Conservation (phyloP, 257 asterid genomes). For the Fraxinus pennsylvanica region DNA sequence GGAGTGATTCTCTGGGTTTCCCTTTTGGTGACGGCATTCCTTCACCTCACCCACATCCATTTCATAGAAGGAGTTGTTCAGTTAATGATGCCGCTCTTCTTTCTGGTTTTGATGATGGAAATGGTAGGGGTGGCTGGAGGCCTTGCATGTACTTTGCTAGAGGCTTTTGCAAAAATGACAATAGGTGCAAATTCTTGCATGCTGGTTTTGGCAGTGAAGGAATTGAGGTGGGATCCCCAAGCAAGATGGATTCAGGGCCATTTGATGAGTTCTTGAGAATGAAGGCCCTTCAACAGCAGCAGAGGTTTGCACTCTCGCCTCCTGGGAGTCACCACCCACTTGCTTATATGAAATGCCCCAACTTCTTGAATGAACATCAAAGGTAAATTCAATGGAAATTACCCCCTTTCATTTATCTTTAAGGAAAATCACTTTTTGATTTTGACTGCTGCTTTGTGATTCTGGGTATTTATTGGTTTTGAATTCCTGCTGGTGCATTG, state of each 20-base stretch:
- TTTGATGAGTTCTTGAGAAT: slow-evolving; percentile 72
- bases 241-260: slow-evolving; percentile 35
- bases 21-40: slow-evolving; percentile 52
- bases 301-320: slow-evolving; percentile 67
- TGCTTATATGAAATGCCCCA: slow-evolving; percentile 31
- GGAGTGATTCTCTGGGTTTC: slow-evolving; percentile 70
- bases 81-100: slow-evolving; percentile 74
- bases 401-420: not conserved
- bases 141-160: slow-evolving; percentile 79
- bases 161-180: slow-evolving; percentile 79
- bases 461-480: slow-evolving; percentile 4
- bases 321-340: slow-evolving; percentile 60
- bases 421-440: not conserved
- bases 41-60: slow-evolving; percentile 38
- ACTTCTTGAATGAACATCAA: slow-evolving; percentile 44
- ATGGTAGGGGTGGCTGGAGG: slow-evolving; percentile 56
- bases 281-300: slow-evolving; percentile 69
- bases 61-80: slow-evolving; percentile 82
- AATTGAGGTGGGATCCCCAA: slow-evolving; percentile 55
- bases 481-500: not conserved
- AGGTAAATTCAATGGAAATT: slow-evolving; percentile 42
- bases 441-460: not conserved
- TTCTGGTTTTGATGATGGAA: slow-evolving; percentile 48
- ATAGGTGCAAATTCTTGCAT: slow-evolving; percentile 65
- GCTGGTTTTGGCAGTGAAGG: slow-evolving; percentile 32